These are phyloP conservation scores for Diatrype stigma DNA, from an alignment of 2,329 filamentous ascomycete genomes.

Conservation along the genomic window DNA sequence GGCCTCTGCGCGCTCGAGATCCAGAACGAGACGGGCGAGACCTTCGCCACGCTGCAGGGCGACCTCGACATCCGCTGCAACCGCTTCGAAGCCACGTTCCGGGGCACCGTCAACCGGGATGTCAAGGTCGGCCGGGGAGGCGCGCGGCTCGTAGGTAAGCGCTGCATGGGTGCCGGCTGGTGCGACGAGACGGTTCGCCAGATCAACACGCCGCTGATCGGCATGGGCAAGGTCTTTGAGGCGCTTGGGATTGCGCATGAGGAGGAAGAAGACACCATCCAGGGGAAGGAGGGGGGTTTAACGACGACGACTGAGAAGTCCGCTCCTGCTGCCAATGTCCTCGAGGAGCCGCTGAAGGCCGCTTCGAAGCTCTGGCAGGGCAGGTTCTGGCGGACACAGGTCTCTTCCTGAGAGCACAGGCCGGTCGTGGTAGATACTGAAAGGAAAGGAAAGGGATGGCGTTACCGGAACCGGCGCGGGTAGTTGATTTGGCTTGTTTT, in stretches of 20 bases:
- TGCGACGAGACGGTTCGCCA: slow-evolving; percentile 19
- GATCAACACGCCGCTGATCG: slow-evolving; percentile 19
- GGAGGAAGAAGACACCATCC: too few relatives aligned
- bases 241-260: slow-evolving; percentile 9
- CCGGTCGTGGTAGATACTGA: too few relatives aligned
- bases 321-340: background rate
- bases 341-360: background rate
- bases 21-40: slow-evolving; percentile 6
- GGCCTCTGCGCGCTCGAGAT: slow-evolving; percentile 23
- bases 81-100: slow-evolving; percentile 15
- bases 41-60: slow-evolving; percentile 20
- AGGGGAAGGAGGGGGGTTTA: slow-evolving; percentile 2
- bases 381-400: background rate
- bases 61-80: slow-evolving; percentile 17
- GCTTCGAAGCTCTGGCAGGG: background rate
- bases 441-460: too few relatives aligned
- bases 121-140: slow-evolving; percentile 1
- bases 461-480: too few relatives aligned
- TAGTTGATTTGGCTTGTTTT: too few relatives aligned
- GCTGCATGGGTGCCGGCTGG: slow-evolving; percentile 20
- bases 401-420: background rate
- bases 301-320: background rate
- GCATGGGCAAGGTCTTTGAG: slow-evolving; percentile 8
- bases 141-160: slow-evolving; percentile 16
- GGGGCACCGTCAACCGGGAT: slow-evolving; percentile 11